These are phyloP conservation scores for Fusarium pininemorale DNA, from an alignment of 2,329 filamentous ascomycete species.

Conservation along the genomic window DNA sequence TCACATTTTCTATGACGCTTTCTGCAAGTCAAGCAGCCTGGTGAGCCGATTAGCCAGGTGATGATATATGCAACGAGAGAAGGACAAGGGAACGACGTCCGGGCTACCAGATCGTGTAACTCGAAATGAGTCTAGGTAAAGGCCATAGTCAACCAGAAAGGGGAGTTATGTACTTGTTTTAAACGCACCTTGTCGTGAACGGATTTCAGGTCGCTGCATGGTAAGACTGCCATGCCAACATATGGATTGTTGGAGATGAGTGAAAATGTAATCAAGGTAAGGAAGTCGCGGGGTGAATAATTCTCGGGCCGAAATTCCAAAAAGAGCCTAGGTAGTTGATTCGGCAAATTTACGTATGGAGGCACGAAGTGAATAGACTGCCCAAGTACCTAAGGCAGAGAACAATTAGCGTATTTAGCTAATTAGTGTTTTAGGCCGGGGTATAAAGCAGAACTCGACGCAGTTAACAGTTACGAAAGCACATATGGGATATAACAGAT, in stretches of 20 bases:
- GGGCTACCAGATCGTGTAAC: background rate
- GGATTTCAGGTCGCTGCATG: background rate
- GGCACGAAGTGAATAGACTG: no score
- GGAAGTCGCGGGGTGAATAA: background rate
- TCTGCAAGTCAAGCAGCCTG: background rate
- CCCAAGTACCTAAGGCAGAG: no score
- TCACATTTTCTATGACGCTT: background rate
- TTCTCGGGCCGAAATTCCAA: background rate
- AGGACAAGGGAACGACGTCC: background rate
- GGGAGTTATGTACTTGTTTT: background rate
- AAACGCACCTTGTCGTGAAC: background rate
- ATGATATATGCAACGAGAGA: background rate
- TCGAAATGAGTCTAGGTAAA: background rate
- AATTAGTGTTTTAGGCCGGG: no score
- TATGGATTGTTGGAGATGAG: background rate
- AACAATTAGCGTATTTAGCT: no score
- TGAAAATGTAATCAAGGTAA: background rate
- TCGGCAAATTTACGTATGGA: no score
- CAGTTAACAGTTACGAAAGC: no score
- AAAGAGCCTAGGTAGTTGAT: background rate
- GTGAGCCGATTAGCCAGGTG: background rate
- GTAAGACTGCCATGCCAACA: background rate
- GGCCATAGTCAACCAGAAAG: background rate
- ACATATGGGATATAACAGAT: no score
- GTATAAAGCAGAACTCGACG: no score